Evolutionary conservation across 495 filamentous ascomycete genomes (phyloP).

Genomic region (Cercophora samala): DNA sequence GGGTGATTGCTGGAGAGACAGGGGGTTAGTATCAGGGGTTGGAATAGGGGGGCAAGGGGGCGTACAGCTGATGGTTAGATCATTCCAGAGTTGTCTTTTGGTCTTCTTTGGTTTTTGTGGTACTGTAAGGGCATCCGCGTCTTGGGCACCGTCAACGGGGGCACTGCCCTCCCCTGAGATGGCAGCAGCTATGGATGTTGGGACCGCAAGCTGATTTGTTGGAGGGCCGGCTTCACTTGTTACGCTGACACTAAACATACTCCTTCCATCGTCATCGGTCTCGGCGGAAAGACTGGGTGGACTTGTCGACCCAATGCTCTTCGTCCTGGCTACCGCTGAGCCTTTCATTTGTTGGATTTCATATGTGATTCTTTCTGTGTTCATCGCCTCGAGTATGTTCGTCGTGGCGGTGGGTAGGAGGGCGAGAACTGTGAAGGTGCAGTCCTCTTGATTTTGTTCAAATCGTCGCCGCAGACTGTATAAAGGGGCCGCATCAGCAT

Average conservation of each 20-base stretch:
- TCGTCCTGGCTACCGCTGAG: constrained; percentile 59
- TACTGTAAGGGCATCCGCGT: constrained; percentile 29
- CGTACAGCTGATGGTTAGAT: constrained; percentile 93
- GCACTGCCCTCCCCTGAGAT: constrained; percentile 8
- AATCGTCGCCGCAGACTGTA: constrained; percentile 85
- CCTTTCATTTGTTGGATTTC: constrained; percentile 94
- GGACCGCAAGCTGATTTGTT: constrained; percentile 66
- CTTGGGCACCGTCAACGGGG: constrained; percentile 40
- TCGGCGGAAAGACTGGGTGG: constrained; percentile 65
- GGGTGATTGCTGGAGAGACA: constrained; percentile 74
- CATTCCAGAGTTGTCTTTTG: constrained; percentile 94
- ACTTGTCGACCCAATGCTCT: constrained; percentile 57
- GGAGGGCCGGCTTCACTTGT: constrained; percentile 77
- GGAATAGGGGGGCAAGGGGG: not conserved
- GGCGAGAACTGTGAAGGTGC: constrained; percentile 96
- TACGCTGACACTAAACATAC: constrained; percentile 60
- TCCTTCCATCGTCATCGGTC: constrained; percentile 76
- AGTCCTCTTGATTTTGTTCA: constrained; percentile 98
- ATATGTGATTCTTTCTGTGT: constrained; percentile 82
- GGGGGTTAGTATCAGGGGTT: constrained; percentile 23
- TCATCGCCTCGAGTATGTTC: constrained; percentile 80
- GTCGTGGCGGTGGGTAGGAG: constrained; percentile 86
- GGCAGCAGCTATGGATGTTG: constrained; percentile 34
- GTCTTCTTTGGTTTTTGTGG: constrained; percentile 61
- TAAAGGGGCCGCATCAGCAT: not conserved